phyloP scores from a whole-genome alignment of 306 rosid genomes.

The Quercus alba region DNA sequence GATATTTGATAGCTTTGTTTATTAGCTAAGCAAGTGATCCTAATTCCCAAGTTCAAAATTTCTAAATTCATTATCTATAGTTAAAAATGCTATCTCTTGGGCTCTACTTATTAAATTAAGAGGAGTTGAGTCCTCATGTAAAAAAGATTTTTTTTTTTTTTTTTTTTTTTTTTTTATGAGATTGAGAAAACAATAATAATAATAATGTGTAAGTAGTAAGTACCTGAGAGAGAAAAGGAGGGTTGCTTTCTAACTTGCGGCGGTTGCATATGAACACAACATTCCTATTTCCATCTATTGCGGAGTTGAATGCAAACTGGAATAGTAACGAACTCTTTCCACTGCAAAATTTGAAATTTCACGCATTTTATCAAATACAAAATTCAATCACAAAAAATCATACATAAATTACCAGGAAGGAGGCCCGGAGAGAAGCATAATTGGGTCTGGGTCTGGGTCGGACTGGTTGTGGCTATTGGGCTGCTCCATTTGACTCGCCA shows the following conservation, averaged over 20 bases:
- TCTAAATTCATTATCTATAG: neutral
- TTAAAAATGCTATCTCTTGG: neutral
- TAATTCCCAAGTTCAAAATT: too few relatives aligned
- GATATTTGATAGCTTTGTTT: too few relatives aligned
- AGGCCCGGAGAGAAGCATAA: constrained; percentile 78
- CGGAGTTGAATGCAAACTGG: constrained; percentile 76
- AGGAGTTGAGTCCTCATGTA: too few relatives aligned
- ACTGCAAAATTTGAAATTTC: constrained; percentile 21
- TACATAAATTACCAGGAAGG: constrained; percentile 55
- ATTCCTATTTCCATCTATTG: constrained; percentile 18
- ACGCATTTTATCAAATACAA: neutral
- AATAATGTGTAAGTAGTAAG: neutral
- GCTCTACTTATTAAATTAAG: too few relatives aligned
- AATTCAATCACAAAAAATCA: neutral
- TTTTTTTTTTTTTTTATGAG: too few relatives aligned
- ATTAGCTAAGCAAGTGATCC: too few relatives aligned
- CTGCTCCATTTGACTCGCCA: constrained; percentile 17
- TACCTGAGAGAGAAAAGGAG: constrained; percentile 91
- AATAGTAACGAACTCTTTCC: constrained; percentile 83
- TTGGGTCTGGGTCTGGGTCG: neutral
- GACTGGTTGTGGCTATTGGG: neutral
- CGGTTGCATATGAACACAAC: constrained; percentile 76
- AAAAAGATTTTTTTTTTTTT: too few relatives aligned
- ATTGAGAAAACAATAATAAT: too few relatives aligned
- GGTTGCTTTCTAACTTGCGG: constrained; percentile 54